phyloP scores from a whole-genome alignment of 2,329 filamentous ascomycete species.

The Colletotrichum tanaceti region DNA sequence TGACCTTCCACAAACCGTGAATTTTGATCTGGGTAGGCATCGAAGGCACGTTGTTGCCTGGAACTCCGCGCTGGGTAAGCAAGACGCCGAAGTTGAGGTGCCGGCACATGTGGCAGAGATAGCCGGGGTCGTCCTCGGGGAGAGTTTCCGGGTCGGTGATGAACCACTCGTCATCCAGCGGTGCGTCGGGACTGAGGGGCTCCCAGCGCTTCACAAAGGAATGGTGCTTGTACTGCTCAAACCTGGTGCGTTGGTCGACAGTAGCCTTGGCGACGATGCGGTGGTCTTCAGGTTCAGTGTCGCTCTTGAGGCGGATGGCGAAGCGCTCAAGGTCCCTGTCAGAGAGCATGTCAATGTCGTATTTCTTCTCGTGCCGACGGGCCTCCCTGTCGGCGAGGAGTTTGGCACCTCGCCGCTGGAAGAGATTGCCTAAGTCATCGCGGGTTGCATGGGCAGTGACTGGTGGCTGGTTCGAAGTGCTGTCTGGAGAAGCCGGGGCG shows the following conservation, averaged over 20 bases:
- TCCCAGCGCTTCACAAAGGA: neutral
- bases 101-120: slow-evolving; percentile 4
- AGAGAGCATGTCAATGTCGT: neutral
- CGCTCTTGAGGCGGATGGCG: neutral
- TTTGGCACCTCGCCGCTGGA: neutral
- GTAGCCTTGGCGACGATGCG: neutral
- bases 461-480: too few species aligned
- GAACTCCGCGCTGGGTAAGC: neutral
- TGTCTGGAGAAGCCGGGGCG: too few species aligned
- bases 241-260: too few species aligned
- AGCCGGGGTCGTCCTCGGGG: neutral
- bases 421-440: neutral
- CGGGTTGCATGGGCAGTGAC: too few species aligned
- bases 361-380: neutral
- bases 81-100: neutral
- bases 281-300: neutral
- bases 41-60: neutral
- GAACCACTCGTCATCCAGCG: neutral
- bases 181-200: neutral
- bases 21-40: neutral
- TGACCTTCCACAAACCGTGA: neutral
- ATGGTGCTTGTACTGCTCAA: neutral
- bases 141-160: neutral
- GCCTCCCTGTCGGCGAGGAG: neutral
- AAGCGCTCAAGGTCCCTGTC: neutral